Evolutionary conservation across 2,329 filamentous ascomycete genomes (phyloP).

Genomic region (Niveomyces coronatus): DNA sequence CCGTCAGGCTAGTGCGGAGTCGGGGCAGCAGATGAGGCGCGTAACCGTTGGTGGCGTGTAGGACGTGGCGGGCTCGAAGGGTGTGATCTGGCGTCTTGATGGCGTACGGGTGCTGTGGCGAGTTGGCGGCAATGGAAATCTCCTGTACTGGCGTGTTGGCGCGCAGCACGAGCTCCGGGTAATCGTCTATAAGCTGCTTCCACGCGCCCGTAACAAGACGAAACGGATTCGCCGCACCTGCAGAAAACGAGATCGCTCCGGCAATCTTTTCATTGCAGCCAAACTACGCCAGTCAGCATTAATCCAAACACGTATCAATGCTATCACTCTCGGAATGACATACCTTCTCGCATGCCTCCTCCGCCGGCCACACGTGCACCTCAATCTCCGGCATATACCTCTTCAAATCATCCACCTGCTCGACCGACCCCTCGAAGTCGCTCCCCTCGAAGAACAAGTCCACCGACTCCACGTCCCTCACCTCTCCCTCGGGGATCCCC

Average conservation of each 20-base stretch:
- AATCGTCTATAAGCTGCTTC: slow-evolving; percentile 27
- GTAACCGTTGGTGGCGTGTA: slow-evolving; percentile 49
- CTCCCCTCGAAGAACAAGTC: slow-evolving; percentile 33
- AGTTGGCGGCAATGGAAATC: slow-evolving; percentile 2
- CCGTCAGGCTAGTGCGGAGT: slow-evolving; percentile 34
- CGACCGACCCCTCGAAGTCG: slow-evolving; percentile 23
- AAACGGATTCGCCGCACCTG: slow-evolving; percentile 42
- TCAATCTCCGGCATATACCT: slow-evolving; percentile 30
- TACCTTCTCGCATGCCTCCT: slow-evolving; percentile 23
- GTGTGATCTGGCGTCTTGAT: slow-evolving; percentile 34
- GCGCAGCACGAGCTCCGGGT: slow-evolving; percentile 26
- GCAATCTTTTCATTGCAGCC: slow-evolving; percentile 23
- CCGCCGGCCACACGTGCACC: slow-evolving; percentile 23
- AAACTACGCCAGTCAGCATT: slow-evolving; percentile 18
- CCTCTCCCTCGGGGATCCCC: slow-evolving; percentile 27
- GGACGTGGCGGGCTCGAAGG: slow-evolving; percentile 37
- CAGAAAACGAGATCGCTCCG: slow-evolving; percentile 34
- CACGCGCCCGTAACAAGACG: slow-evolving; percentile 37
- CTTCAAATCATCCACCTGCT: slow-evolving; percentile 22
- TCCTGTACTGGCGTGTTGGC: slow-evolving; percentile 25
- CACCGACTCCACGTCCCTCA: slow-evolving; percentile 34
- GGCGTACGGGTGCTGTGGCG: slow-evolving; percentile 23
- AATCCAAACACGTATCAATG: background rate
- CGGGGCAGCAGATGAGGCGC: slow-evolving; percentile 40
- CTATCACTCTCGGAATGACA: slow-evolving; percentile 1